These are phyloP conservation scores for Sphagnum fallax DNA, from an alignment of 228 moss, liverwort and hornwort species.

Conservation along the genomic window DNA sequence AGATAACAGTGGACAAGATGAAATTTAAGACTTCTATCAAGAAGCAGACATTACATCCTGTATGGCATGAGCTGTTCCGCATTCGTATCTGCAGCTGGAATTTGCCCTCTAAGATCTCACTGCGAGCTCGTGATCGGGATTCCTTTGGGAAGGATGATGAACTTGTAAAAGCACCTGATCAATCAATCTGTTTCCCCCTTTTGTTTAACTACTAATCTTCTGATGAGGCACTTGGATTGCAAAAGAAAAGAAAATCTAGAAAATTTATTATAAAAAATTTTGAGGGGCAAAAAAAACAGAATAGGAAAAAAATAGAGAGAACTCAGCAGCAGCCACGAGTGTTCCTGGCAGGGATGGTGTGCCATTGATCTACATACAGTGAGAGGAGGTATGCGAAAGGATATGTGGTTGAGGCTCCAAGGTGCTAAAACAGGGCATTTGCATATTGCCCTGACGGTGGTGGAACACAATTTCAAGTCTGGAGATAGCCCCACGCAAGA, in stretches of 20 bases:
- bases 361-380: constrained; percentile 28
- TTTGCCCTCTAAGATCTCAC: constrained; percentile 14
- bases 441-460: constrained; percentile 33
- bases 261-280: background rate
- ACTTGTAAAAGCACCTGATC: constrained; percentile 15
- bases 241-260: background rate
- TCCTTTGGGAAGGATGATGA: constrained; percentile 47
- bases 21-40: constrained; percentile 46
- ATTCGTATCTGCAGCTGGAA: constrained; percentile 28
- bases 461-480: constrained; percentile 12
- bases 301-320: too few species aligned
- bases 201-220: background rate
- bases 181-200: background rate
- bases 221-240: background rate
- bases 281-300: too few species aligned
- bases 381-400: constrained; percentile 33
- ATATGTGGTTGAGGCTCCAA: constrained; percentile 33
- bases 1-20: constrained; percentile 29
- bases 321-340: background rate
- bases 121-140: constrained; percentile 34
- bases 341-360: constrained; percentile 27
- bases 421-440: constrained; percentile 33
- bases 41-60: constrained; percentile 35
- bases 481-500: constrained; percentile 12
- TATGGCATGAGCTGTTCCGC: constrained; percentile 46